Percentiles rank a stretch among this genome's conserved stretches.
These are phyloP conservation scores for Kandelia obovata DNA, from an alignment of 345 rosid species.

Conservation along the genomic window DNA sequence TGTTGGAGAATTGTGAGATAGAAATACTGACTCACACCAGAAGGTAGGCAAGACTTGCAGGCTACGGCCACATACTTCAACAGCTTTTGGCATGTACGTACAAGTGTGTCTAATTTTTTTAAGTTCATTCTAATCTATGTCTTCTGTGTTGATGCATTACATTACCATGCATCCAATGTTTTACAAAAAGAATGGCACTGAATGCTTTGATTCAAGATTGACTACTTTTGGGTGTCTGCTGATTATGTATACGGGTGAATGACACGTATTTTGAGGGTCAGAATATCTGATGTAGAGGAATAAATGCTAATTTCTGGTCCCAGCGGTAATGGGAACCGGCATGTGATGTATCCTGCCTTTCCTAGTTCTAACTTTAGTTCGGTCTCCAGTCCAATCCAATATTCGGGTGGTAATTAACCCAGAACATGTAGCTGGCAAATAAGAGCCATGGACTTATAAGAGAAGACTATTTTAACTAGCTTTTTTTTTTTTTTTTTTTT, in stretches of 20 bases:
- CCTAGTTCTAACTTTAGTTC: constrained; percentile 1
- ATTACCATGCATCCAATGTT: too few species aligned
- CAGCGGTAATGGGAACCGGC: constrained; percentile 29
- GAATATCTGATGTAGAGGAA: background rate
- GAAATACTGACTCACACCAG: constrained; percentile 9
- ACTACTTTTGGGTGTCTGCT: too few species aligned
- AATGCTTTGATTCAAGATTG: too few species aligned
- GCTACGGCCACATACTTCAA: constrained; percentile 24
- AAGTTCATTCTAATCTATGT: too few species aligned
- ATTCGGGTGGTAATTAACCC: constrained; percentile 5
- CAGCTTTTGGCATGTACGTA: constrained; percentile 13
- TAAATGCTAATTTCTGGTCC: constrained; percentile 25
- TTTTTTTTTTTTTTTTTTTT: too few species aligned
- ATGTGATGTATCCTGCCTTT: constrained; percentile 12
- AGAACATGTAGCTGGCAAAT: constrained; percentile 20
- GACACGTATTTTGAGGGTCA: background rate
- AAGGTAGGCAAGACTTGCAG: constrained; percentile 28
- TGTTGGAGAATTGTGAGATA: constrained; percentile 18
- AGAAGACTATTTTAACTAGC: background rate
- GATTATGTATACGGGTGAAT: background rate
- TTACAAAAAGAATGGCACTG: too few species aligned
- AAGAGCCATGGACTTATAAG: constrained; percentile 15
- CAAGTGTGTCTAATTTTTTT: background rate
- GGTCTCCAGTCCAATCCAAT: background rate
- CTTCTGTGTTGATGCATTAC: too few species aligned